A percentile compares a stretch with the other conserved stretches of the same genome.
Conservation (phyloP, 331 rosid genomes). For the Ulmus americana region DNA sequence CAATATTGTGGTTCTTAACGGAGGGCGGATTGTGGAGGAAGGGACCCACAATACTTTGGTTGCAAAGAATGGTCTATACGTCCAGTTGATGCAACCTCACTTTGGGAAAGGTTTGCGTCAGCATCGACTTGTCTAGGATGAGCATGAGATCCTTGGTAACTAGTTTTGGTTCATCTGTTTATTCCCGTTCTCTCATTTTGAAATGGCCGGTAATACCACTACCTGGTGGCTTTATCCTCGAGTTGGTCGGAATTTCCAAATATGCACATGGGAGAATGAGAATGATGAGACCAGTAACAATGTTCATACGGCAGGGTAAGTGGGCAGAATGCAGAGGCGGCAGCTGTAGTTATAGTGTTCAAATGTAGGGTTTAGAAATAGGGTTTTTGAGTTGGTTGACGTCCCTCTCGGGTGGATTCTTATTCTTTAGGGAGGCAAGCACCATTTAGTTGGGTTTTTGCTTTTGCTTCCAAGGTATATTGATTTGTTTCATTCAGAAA, state of each 20-base stretch:
- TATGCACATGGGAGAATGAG: constrained; percentile 11
- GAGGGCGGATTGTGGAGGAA: constrained; percentile 96
- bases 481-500: constrained; percentile 47
- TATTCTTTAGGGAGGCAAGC: constrained; percentile 84
- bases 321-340: constrained; percentile 40
- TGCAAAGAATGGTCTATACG: constrained; percentile 87
- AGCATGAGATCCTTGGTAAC: constrained; percentile 24
- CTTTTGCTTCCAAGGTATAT: constrained; percentile 57
- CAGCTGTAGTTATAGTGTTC: constrained; percentile 34
- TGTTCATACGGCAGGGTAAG: constrained; percentile 30
- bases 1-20: constrained; percentile 94
- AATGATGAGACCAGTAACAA: constrained; percentile 23
- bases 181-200: constrained; percentile 34
- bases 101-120: constrained; percentile 91
- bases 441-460: constrained; percentile 27
- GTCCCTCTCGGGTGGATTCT: constrained; percentile 39
- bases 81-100: constrained; percentile 96
- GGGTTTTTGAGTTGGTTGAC: constrained; percentile 47
- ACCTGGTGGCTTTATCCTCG: constrained; percentile 25
- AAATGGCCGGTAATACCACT: constrained; percentile 28
- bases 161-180: constrained; percentile 32
- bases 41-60: constrained; percentile 73
- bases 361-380: constrained; percentile 51
- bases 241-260: constrained; percentile 22
- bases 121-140: constrained; percentile 65